Percentiles rank a stretch among this genome's conserved stretches.
Conservation (phyloP, 805 yeast genomes). For the Lachancea dasiensis region DNA sequence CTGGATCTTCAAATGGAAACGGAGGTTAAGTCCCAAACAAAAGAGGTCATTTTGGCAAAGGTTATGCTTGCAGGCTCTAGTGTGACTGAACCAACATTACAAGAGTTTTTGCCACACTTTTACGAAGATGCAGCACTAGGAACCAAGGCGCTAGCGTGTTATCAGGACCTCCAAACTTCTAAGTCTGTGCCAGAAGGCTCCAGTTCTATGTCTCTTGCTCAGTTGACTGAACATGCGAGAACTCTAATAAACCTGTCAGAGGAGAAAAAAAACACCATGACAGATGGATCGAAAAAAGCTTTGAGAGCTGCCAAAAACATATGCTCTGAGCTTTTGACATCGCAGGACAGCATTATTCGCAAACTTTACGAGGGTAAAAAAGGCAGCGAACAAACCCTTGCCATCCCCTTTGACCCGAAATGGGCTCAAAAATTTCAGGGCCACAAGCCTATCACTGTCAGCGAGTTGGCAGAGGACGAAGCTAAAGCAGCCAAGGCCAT, state of each 20-base stretch:
- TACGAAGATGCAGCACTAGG: slow-evolving; percentile 28
- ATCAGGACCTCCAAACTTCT: slow-evolving; percentile 22
- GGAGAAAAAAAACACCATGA: slow-evolving; percentile 19
- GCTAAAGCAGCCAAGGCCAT: slow-evolving; percentile 40
- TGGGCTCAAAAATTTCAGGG: slow-evolving; percentile 45
- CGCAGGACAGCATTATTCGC: slow-evolving; percentile 24
- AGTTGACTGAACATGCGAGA: slow-evolving; percentile 13
- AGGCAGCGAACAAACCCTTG: slow-evolving; percentile 19
- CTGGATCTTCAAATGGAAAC: slow-evolving; percentile 20
- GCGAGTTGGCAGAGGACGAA: slow-evolving; percentile 47
- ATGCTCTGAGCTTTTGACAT: slow-evolving; percentile 23
- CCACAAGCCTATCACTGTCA: slow-evolving; percentile 39
- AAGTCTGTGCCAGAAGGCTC: slow-evolving; percentile 13
- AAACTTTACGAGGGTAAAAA: slow-evolving; percentile 26
- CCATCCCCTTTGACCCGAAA: slow-evolving; percentile 40
- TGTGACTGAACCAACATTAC: slow-evolving; percentile 21
- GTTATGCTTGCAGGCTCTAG: slow-evolving; percentile 32
- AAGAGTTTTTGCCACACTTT: slow-evolving; percentile 35
- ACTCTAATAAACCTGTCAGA: slow-evolving; percentile 19
- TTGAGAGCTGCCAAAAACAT: slow-evolving; percentile 25
- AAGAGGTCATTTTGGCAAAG: slow-evolving; percentile 41
- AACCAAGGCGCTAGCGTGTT: slow-evolving; percentile 19
- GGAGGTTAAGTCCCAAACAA: slow-evolving; percentile 34
- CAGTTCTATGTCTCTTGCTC: slow-evolving; percentile 12
- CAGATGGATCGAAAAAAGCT: slow-evolving; percentile 21